Base-by-base conservation (phyloP, 495 filamentous ascomycete genomes). In the Daldinia loculata region DNA sequence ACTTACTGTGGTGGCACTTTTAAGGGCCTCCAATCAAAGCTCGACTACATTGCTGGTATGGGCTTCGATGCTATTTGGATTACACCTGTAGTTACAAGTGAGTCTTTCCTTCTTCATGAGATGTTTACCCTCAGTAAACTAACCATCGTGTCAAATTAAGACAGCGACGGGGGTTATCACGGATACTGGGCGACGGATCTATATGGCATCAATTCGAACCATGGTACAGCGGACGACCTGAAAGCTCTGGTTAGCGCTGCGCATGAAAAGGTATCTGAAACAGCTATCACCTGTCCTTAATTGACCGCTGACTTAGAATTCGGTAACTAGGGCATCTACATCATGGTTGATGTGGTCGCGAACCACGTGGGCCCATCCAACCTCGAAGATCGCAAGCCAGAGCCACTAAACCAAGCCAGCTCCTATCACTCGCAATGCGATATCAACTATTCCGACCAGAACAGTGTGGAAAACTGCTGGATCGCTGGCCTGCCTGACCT, bases 1-100 rank as follows among this genome's bases (percentile, higher is more conserved):
- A 81, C 83, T 43, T 94, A 93, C 80, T 96, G 92, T 67, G 92
- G 91, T 45, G 93, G 93, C 9, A 89, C 88, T 34, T 95, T 88
- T 83, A 80, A 82, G 62, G 93, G 92, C 5, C 87, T 96, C 57
- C 89, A 90, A 61, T 85, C 90, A 34, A 84, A 89, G 64, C 79
- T 92, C 34, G 89, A 90, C 77, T 84, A 92, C 70, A 92, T 95
- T 74, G 86, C 93, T 72, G 83, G 83, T 61, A 91, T 95, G 89
- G 91, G 93, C 15, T 94, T 95, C 70, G 90, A 90, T 41, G 91
- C 92, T 24, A 88, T 94, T 52, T 95, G 92, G 92, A 95, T 94
- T 59, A 91, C 90, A 0, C 93, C 92, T 0, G 82, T 95, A 12
- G 91, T 90, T 11, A 71, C 79, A 14, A 81, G 80, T 71, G 60